Evolutionary conservation across 73 alveolate genomes (phyloP).

Genomic region (Paramecium sonneborni): DNA sequence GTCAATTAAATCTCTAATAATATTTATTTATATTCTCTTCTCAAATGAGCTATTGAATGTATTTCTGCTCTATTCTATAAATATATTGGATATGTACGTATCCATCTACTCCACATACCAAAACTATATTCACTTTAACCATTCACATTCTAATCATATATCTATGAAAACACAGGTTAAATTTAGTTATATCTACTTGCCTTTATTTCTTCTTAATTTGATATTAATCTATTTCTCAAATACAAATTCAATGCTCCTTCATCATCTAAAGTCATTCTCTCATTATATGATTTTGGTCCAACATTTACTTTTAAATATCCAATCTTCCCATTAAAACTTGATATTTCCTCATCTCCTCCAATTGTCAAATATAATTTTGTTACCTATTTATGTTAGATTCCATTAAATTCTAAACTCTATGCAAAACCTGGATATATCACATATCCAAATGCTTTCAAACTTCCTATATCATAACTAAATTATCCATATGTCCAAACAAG

Average conservation of each 20-base stretch:
- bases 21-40: background rate
- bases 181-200: background rate
- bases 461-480: background rate
- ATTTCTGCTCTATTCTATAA: background rate
- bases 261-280: background rate
- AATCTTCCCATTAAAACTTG: background rate
- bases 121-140: slow-evolving; percentile 44
- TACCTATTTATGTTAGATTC: background rate
- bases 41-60: background rate
- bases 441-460: background rate
- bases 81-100: background rate
- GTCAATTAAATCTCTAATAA: background rate
- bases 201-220: background rate
- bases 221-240: background rate
- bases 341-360: background rate
- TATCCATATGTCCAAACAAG: background rate
- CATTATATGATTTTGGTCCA: background rate
- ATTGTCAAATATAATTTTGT: background rate
- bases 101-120: slow-evolving; percentile 58
- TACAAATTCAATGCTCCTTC: background rate
- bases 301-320: background rate
- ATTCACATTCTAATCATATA: slow-evolving; percentile 21
- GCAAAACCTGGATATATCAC: background rate
- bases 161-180: background rate
- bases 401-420: background rate